Percentiles rank a stretch among this genome's conserved stretches.
These are phyloP conservation scores for Phallus indusiatus DNA, from an alignment of 768 basidiomycete genomes.

Conservation along the genomic window DNA sequence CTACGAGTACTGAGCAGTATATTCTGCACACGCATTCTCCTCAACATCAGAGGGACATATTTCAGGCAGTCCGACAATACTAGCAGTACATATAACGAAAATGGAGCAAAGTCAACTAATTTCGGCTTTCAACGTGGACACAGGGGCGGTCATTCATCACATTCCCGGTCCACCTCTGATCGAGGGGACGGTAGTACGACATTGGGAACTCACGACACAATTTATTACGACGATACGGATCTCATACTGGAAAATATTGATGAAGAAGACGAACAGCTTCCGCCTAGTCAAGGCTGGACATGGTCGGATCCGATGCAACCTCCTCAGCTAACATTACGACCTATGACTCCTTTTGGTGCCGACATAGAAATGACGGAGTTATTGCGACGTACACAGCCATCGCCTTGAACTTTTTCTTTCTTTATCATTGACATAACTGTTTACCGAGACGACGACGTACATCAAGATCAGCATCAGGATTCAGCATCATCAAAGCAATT, in stretches of 20 bases:
- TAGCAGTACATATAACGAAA: not conserved
- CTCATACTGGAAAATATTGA: not conserved
- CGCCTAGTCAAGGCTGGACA: not conserved
- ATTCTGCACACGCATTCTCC: conserved; percentile 5
- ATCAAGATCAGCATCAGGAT: no score
- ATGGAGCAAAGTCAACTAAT: not conserved
- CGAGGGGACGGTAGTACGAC: not conserved
- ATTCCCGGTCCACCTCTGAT: not conserved
- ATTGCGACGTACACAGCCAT: not conserved
- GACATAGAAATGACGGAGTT: not conserved
- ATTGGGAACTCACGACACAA: not conserved
- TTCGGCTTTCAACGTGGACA: not conserved
- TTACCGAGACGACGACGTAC: no score
- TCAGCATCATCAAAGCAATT: no score
- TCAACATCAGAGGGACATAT: conserved; percentile 4
- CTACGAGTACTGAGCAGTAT: conserved; percentile 5
- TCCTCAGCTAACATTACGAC: not conserved
- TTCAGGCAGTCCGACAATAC: not conserved
- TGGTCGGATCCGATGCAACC: not conserved
- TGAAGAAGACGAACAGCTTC: not conserved
- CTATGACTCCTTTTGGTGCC: not conserved
- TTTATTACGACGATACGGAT: not conserved
- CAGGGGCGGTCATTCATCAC: not conserved
- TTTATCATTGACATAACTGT: no score
- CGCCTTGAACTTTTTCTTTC: not conserved